Conservation (phyloP, 176 grass and related monocot genomes). For the sorghum (Sorghum bicolor) region DNA sequence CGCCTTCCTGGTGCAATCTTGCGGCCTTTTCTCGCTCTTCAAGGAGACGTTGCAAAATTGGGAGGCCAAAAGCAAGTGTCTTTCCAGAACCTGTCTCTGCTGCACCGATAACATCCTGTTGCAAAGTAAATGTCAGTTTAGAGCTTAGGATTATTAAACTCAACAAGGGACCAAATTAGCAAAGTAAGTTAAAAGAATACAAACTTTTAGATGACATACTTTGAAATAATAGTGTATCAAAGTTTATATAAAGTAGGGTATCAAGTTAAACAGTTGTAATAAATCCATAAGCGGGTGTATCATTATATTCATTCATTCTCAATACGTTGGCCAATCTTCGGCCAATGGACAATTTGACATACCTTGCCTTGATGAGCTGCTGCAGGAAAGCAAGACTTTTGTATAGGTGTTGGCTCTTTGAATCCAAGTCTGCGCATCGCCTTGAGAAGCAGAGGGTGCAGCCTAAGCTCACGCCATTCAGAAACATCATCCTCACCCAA, state of each 20-base stretch:
- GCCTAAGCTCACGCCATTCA: conserved; percentile 70
- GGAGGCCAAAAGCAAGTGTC: conserved; percentile 87
- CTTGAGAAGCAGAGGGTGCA: conserved; percentile 74
- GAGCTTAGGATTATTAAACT: neutral
- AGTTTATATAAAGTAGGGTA: neutral
- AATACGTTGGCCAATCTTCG: neutral
- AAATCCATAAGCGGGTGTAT: neutral
- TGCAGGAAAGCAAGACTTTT: conserved; percentile 79
- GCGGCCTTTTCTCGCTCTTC: conserved; percentile 75
- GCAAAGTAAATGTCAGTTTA: conserved; percentile 18
- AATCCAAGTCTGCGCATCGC: conserved; percentile 73
- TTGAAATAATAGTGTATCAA: neutral
- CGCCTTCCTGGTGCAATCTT: conserved; percentile 35
- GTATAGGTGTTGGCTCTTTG: conserved; percentile 85
- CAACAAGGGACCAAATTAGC: neutral
- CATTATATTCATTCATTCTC: neutral
- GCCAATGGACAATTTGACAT: conserved; percentile 17
- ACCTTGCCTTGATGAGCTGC: conserved; percentile 97
- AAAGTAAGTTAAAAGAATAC: neutral
- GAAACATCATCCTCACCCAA: conserved; percentile 73
- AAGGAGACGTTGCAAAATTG: conserved; percentile 82
- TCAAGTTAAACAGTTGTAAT: neutral
- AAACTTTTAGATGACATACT: neutral
- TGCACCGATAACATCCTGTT: conserved; percentile 96
- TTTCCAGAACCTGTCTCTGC: conserved; percentile 96